Evolutionary conservation across 1,284 basidiomycete genomes (phyloP), one percentile per base, ranked within the genome.

Genomic region (Austroboletus niveus): DNA sequence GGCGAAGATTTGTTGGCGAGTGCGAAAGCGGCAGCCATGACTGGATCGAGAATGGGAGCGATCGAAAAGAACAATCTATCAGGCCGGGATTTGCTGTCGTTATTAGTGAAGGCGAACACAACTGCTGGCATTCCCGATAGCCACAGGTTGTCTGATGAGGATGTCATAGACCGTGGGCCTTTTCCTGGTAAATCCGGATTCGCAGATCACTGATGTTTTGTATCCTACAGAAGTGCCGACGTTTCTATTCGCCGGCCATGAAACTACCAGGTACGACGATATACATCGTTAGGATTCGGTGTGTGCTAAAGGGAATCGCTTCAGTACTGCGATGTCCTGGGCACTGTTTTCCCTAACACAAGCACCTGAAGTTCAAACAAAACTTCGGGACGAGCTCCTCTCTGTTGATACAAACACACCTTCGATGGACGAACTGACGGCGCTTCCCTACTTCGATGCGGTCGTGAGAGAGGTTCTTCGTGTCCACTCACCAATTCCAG

Each of bases 81-180:
- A 15, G 65, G 69, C 7, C 69, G 74, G 8, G 82, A 85, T 63
- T 59, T 85, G 4, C 65, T 85, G 5, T 78, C 75, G 9, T 64
- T 24, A 5, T 24, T 24, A 24, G 22, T 24, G 22, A 24, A 24
- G 22, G 22, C 22, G 22, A 24, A 24, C 22, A 24, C 22, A 4
- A 24, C 22, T 24, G 22, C 74, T 1, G 81, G 85, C 46, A 62
- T 84, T 8, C 74, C 78, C 1, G 76, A 79, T 17, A 72, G 66
- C n/a, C 83, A 89, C 59, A 74, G 75, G 34, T 71, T 93, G 73
- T 75, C 75, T 17, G 88, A 92, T 57, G 76, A 81, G 20, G 89
- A 92, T 56, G 82, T 92, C 1, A 60, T 87, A 24, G 80, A 82
- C 8, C 90, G 90, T 82, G 74, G 72, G 77, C 79, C 58, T 20